Conservation (phyloP, 306 rosid species). For the Quercus dentata region DNA sequence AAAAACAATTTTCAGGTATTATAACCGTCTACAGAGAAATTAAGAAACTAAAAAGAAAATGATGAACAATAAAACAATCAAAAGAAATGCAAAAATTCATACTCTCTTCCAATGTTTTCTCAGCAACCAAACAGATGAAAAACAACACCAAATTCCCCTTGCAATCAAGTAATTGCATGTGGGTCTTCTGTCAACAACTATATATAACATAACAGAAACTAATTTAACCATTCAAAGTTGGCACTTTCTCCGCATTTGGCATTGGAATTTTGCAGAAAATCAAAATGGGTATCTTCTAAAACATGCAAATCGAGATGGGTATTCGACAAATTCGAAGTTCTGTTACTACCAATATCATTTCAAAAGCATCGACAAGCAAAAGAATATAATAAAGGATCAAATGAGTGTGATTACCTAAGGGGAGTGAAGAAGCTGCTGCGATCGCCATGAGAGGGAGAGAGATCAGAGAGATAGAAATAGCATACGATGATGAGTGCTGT, state of each 20-base stretch:
- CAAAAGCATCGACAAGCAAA: neutral
- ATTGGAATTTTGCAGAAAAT: neutral
- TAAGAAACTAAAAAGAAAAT: neutral
- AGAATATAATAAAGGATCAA: neutral
- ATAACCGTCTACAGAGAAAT: neutral
- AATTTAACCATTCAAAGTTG: neutral
- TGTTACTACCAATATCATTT: neutral
- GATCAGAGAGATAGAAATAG: neutral
- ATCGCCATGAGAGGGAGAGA: constrained; percentile 30
- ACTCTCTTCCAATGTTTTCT: neutral
- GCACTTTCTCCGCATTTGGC: neutral
- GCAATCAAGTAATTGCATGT: constrained; percentile 1
- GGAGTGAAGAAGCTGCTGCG: constrained; percentile 32
- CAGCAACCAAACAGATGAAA: neutral
- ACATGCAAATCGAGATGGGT: constrained; percentile 22
- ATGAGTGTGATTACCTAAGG: constrained; percentile 34
- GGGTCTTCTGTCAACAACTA: neutral
- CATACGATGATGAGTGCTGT: neutral
- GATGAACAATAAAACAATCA: neutral
- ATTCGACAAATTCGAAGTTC: neutral
- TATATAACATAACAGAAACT: neutral
- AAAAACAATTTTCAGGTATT: neutral
- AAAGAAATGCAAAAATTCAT: neutral
- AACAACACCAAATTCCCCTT: neutral
- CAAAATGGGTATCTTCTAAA: constrained; percentile 2